Evolutionary conservation across 2,329 filamentous ascomycete species (phyloP), one percentile per base, ranked within the genome.

Genomic region (Talaromyces verruculosus): DNA sequence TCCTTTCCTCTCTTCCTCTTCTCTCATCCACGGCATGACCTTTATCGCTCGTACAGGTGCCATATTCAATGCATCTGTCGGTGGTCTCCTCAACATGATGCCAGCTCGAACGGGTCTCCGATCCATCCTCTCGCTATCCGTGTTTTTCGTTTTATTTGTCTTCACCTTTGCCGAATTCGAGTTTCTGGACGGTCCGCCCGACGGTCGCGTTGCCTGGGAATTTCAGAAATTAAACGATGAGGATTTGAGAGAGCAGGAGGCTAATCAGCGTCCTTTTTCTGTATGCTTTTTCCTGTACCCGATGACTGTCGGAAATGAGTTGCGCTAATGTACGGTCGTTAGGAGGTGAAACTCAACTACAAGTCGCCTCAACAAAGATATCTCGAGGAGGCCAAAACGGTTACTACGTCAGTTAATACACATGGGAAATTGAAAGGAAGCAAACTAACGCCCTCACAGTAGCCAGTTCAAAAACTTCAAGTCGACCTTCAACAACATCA

Each of bases 381-480:
- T 65, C 66, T 67, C 13, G 63, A 67, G 45, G 66, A 67, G 37
- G 66, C 63, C 13, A 33, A 41, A 55, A 63, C 45, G 28, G 59
- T 65, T 17, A 63, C 61, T 37, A 45, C 63, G 65, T 67, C 17
- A 45, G 65, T 62, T 5, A 8, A 11, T 19, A 28, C 19, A 19
- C 45, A 43, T 53, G 41, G n/a, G 33, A 5, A 37, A 22, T 19
- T 6, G 8, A 19, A 55, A 22, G 10, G 22, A 15, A 13, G 25
- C 2, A 6, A 17, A 25, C 53, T 66, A 55, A 66, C 25, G 13
- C 6, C 39, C 35, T 4, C 25, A 3, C 33, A 51, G 22, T 33
- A 67, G 63, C 53, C 39, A 62, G 19, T 67, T 67, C 19, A 63
- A 63, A 60, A 65, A 65, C 53, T 39, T 67, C 63, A 67, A 55